Conservation (phyloP, 192 early-diverging fungal genomes). For the Gorgonomyces haynaldii region DNA sequence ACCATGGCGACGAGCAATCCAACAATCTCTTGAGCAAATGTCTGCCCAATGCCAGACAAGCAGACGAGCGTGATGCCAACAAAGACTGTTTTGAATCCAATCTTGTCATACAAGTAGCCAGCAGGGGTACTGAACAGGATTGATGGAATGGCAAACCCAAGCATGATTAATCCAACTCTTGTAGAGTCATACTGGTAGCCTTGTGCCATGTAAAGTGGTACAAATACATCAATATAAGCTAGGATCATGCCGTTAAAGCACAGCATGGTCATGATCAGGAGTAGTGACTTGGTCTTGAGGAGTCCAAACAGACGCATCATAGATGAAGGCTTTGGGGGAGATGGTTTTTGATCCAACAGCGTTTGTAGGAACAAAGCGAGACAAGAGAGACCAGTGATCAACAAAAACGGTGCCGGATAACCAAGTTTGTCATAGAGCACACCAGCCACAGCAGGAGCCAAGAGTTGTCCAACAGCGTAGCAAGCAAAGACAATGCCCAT, state of each 20-base stretch:
- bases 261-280: not conserved
- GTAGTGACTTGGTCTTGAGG: not conserved
- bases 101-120: conserved; percentile 9
- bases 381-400: not conserved
- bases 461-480: conserved; percentile 15
- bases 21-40: not conserved
- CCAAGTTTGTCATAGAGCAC: conserved; percentile 12
- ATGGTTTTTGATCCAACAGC: not conserved
- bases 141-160: conserved; percentile 10
- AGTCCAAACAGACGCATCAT: not conserved
- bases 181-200: not conserved
- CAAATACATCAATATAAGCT: not conserved
- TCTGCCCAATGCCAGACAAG: not conserved
- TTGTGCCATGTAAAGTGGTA: conserved; percentile 3
- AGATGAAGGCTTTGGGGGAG: not conserved
- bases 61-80: not conserved
- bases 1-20: not conserved
- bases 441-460: conserved; percentile 21
- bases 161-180: conserved; percentile 6
- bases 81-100: conserved; percentile 2
- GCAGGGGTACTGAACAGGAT: not conserved
- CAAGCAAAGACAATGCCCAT: conserved; percentile 17
- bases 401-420: conserved; percentile 13
- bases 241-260: not conserved
- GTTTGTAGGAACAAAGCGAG: conserved; percentile 3